Evolutionary conservation across 2,329 filamentous ascomycete species (phyloP).

Genomic region (Apiospora sp.): DNA sequence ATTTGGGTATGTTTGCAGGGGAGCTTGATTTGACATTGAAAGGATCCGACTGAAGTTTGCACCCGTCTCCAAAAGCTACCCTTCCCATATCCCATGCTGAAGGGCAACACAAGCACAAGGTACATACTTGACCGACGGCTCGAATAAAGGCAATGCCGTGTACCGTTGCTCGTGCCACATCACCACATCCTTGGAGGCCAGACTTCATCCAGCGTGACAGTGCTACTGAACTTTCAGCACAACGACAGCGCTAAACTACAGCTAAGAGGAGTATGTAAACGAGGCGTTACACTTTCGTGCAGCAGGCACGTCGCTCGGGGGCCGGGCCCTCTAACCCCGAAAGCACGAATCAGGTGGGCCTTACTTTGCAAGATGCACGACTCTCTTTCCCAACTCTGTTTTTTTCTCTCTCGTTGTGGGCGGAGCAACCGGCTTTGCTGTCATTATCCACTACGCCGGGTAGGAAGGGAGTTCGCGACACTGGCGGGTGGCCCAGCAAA

Average conservation of each 20-base stretch:
- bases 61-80: not conserved
- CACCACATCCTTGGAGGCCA: not conserved
- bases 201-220: slow-evolving; percentile 5
- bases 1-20: not conserved
- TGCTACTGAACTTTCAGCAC: not conserved
- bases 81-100: not conserved
- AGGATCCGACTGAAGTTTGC: not conserved
- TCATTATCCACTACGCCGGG: slow-evolving; percentile 5
- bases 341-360: slow-evolving; percentile 2
- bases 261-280: not conserved
- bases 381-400: not conserved
- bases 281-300: not conserved
- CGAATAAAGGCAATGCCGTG: slow-evolving; percentile 19
- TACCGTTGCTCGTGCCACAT: not conserved
- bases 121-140: slow-evolving; percentile 2
- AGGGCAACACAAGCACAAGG: slow-evolving; percentile 4
- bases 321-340: slow-evolving; percentile 9
- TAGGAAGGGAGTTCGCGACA: slow-evolving; percentile 17
- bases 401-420: not conserved
- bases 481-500: slow-evolving; percentile 20
- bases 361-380: not conserved
- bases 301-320: not conserved
- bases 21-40: not conserved
- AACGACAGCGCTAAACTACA: not conserved
- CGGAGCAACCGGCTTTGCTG: slow-evolving; percentile 7